Conservation (phyloP, 1,284 basidiomycete species). For the Veloboletus limbatus region DNA sequence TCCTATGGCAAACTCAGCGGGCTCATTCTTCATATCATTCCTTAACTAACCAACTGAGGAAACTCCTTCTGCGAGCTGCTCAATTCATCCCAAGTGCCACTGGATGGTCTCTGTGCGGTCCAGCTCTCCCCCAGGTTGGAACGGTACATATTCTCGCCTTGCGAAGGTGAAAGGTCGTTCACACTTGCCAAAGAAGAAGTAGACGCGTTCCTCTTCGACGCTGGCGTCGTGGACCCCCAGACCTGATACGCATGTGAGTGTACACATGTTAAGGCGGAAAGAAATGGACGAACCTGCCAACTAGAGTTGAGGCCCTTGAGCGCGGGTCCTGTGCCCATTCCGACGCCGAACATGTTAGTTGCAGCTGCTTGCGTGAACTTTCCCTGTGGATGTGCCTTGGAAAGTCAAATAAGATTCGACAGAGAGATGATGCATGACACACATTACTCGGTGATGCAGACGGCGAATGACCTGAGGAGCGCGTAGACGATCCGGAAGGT, state of each 20-base stretch:
- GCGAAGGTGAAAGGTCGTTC: conserved; percentile 47
- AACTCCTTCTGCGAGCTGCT: conserved; percentile 49
- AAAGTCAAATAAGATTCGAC: conserved; percentile 11
- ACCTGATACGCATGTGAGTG: conserved; percentile 41
- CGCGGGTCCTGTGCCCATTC: conserved; percentile 45
- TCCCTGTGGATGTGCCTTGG: conserved; percentile 41
- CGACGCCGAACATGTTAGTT: conserved; percentile 52
- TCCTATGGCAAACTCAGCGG: conserved; percentile 32
- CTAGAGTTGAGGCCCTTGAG: conserved; percentile 57
- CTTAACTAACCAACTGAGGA: conserved; percentile 42
- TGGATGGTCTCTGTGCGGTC: conserved; percentile 49
- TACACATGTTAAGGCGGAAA: conserved; percentile 7
- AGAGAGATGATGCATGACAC: conserved; percentile 10
- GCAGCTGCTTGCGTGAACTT: conserved; percentile 43
- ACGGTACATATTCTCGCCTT: conserved; percentile 48
- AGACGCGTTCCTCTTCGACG: conserved; percentile 59
- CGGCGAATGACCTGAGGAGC: conserved; percentile 60
- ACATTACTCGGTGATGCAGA: conserved; percentile 56
- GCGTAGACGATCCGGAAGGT: conserved; percentile 63
- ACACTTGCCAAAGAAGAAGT: conserved; percentile 56
- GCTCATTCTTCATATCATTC: conserved; percentile 6
- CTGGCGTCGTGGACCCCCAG: conserved; percentile 52
- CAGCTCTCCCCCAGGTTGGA: conserved; percentile 51
- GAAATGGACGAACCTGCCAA: conserved; percentile 59
- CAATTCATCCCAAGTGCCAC: conserved; percentile 63